These are phyloP conservation scores for Colletotrichum siamense DNA, from an alignment of 2,329 filamentous ascomycete genomes.

Conservation along the genomic window DNA sequence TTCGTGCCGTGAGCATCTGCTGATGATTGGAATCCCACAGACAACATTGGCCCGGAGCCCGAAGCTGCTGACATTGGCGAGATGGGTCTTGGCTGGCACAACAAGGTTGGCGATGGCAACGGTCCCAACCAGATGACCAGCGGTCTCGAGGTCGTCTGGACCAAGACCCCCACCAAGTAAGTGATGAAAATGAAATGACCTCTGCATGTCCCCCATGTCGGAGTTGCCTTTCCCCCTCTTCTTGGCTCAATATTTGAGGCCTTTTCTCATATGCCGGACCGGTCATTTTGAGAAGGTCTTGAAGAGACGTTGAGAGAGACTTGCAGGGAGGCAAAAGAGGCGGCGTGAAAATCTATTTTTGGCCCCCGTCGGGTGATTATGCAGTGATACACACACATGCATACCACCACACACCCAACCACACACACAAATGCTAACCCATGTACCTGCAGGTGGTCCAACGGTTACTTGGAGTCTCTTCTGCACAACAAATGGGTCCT, in stretches of 20 bases:
- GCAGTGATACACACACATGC: constrained; percentile 1
- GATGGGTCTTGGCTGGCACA: constrained; percentile 78
- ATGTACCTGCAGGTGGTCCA: constrained; percentile 60
- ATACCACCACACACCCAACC: neutral
- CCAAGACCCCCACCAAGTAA: constrained; percentile 70
- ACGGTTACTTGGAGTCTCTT: constrained; percentile 76
- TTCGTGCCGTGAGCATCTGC: neutral
- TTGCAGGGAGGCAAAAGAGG: neutral
- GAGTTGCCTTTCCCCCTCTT: neutral
- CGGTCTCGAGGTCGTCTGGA: constrained; percentile 82
- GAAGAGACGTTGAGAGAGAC: neutral
- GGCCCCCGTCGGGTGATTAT: constrained; percentile 11
- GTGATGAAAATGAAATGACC: neutral
- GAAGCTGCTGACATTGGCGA: constrained; percentile 66
- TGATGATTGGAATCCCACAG: constrained; percentile 40
- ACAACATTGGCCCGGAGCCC: constrained; percentile 72
- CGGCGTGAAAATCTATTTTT: constrained; percentile 6
- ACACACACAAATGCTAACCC: constrained; percentile 1
- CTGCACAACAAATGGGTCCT: constrained; percentile 82
- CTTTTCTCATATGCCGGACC: neutral
- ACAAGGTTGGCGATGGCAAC: constrained; percentile 67
- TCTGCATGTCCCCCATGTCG: neutral
- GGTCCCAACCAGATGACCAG: constrained; percentile 77
- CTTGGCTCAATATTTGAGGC: neutral
- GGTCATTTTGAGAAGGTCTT: constrained; percentile 2